A percentile compares a stretch with the other conserved stretches of the same genome.
These are phyloP conservation scores for Chlorella variabilis DNA, from an alignment of 163 green algal genomes.

Conservation along the genomic window DNA sequence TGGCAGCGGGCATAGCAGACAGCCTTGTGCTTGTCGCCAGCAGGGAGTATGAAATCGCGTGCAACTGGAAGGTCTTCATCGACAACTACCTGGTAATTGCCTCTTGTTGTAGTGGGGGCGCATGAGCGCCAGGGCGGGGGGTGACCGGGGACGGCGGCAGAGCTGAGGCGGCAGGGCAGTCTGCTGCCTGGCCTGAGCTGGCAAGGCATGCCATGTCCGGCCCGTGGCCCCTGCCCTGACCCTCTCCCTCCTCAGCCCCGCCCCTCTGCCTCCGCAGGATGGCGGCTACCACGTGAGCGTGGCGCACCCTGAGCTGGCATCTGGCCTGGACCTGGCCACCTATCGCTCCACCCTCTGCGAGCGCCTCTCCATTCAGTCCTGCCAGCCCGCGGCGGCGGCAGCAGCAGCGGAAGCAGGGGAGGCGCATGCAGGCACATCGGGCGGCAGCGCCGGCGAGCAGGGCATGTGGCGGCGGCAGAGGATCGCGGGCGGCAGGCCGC, in stretches of 20 bases:
- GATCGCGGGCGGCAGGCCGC: constrained; percentile 16
- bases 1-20: constrained; percentile 35
- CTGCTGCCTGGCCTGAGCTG: too few species aligned
- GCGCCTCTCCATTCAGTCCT: constrained; percentile 53
- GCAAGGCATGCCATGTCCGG: too few species aligned
- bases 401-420: not conserved
- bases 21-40: constrained; percentile 53
- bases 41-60: constrained; percentile 54
- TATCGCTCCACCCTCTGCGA: constrained; percentile 58
- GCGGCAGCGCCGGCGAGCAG: not conserved
- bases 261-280: too few species aligned
- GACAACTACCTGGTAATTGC: constrained; percentile 71
- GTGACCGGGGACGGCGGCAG: too few species aligned
- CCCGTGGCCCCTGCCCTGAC: too few species aligned
- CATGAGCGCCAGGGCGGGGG: too few species aligned
- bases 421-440: not conserved
- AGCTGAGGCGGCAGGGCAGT: too few species aligned
- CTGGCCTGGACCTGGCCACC: constrained; percentile 48
- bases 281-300: constrained; percentile 69
- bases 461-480: not conserved
- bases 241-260: too few species aligned
- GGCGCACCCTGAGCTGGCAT: constrained; percentile 58
- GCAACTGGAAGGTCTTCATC: constrained; percentile 80
- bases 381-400: not conserved
- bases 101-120: too few species aligned